Base-by-base conservation (phyloP, 148 eudicot genomes). In the Rhododendron mucronatum region DNA sequence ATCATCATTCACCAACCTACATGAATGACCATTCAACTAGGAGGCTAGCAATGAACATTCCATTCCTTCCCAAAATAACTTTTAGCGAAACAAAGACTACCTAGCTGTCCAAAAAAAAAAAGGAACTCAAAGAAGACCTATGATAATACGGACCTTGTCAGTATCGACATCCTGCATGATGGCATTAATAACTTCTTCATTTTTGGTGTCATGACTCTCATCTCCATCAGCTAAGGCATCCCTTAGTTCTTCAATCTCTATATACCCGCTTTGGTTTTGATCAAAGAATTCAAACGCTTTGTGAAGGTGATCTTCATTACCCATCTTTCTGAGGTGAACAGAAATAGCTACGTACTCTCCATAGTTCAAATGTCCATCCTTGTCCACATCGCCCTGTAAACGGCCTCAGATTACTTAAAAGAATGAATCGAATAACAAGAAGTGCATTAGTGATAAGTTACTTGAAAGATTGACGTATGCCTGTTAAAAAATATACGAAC, bases 151-250 rank as follows among this genome's bases (percentile, higher is more conserved):
- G 44, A 95, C 98, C 96, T 93, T 93, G 87, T 93, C 96, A 9
- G 94, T 95, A 80, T 95, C 98, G 16, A 95, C 98, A 77, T 95
- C 96, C 69, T 93, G 94, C 96, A 93, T 95, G 44, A 95, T 95
- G 82, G 96, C 98, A 78, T 78, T 92, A 74, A 91, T 86, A 63
- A 95, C 95, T 83, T 95, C 96, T 88, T 92, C 93, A 47, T 82
- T 92, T 76, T 89, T 90, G 57, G 88, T 35, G 35, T 35, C 35
- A 35, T 35, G 30, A 30, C 16, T 14, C 57, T 51, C 92, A 83
- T 86, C 88, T 67, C 92, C 95, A n/a, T 93, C 94, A 73, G 85
- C 92, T 88, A 93, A 88, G 77, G 96, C 95, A 61, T 90, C 91
- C 51, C 94, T 88, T 48, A 95, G 91, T 88, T 95, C 98, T 86